A percentile compares a stretch with the other conserved stretches of the same genome.
phyloP scores from a whole-genome alignment of 2,329 filamentous ascomycete species.

The Colletotrichum endophyticum region DNA sequence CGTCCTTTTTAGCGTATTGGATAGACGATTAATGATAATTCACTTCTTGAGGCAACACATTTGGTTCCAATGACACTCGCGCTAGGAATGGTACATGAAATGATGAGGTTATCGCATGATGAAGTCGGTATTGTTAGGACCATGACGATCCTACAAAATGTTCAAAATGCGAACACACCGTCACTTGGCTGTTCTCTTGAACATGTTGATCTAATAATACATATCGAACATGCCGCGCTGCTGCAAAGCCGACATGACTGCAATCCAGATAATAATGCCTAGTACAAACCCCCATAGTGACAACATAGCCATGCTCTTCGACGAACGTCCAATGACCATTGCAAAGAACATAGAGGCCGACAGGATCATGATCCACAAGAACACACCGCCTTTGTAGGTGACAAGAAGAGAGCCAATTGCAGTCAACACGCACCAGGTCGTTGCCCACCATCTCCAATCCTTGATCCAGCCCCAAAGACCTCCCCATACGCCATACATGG shows the following conservation, averaged over 20 bases:
- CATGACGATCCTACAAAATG: neutral
- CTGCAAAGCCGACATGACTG: neutral
- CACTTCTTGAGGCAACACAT: conserved; percentile 1
- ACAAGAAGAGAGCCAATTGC: neutral
- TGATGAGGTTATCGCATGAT: neutral
- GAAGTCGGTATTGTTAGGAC: neutral
- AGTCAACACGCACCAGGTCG: neutral
- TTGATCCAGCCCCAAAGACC: neutral
- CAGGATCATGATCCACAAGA: neutral
- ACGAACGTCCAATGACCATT: neutral
- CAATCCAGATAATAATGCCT: neutral
- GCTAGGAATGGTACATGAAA: neutral
- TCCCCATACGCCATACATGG: neutral
- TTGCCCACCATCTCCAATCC: conserved; percentile 7
- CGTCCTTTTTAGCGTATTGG: conserved; percentile 10
- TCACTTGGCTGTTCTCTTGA: neutral
- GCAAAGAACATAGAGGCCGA: neutral
- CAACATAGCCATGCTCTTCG: neutral
- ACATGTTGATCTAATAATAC: neutral
- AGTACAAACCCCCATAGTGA: neutral
- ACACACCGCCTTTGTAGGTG: neutral
- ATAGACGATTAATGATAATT: conserved; percentile 21
- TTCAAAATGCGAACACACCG: neutral
- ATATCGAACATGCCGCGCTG: neutral
- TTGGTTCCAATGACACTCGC: too few relatives aligned